Percentiles rank a stretch among this genome's conserved stretches.
These are phyloP conservation scores for Penicillium sp. DNA, from an alignment of 2,329 filamentous ascomycete species.

Conservation along the genomic window DNA sequence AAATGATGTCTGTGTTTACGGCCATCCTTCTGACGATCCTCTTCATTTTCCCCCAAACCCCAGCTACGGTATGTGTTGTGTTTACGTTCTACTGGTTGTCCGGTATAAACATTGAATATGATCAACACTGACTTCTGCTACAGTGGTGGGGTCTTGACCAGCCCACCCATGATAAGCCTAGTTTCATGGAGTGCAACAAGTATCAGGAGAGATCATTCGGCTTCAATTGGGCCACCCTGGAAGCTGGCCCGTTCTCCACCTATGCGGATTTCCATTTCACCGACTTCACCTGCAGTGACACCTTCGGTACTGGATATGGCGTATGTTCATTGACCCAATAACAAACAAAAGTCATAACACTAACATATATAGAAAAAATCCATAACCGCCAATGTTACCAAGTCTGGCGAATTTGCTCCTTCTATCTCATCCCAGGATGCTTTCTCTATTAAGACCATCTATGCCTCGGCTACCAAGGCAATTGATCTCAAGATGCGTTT, in stretches of 20 bases:
- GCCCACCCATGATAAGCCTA: slow-evolving; percentile 66
- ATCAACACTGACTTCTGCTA: background rate
- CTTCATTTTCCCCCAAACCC: background rate
- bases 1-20: slow-evolving; percentile 48
- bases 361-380: slow-evolving; percentile 51
- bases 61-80: background rate
- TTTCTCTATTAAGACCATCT: slow-evolving; percentile 75
- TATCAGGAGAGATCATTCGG: slow-evolving; percentile 60
- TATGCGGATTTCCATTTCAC: slow-evolving; percentile 74
- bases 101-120: background rate
- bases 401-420: slow-evolving; percentile 52
- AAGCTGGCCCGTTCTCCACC: slow-evolving; percentile 58
- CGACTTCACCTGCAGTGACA: slow-evolving; percentile 68
- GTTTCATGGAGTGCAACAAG: slow-evolving; percentile 71
- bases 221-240: slow-evolving; percentile 69
- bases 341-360: background rate
- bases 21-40: background rate
- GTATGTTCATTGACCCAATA: slow-evolving; percentile 40
- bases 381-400: slow-evolving; percentile 50
- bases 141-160: slow-evolving; percentile 8
- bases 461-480: slow-evolving; percentile 72
- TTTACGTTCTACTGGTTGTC: slow-evolving; percentile 10
- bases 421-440: slow-evolving; percentile 57
- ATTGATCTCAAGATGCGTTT: slow-evolving; percentile 83
- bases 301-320: slow-evolving; percentile 44